These are phyloP conservation scores for Gossypium schwendimanii DNA, from an alignment of 441 rosid genomes.

Conservation along the genomic window DNA sequence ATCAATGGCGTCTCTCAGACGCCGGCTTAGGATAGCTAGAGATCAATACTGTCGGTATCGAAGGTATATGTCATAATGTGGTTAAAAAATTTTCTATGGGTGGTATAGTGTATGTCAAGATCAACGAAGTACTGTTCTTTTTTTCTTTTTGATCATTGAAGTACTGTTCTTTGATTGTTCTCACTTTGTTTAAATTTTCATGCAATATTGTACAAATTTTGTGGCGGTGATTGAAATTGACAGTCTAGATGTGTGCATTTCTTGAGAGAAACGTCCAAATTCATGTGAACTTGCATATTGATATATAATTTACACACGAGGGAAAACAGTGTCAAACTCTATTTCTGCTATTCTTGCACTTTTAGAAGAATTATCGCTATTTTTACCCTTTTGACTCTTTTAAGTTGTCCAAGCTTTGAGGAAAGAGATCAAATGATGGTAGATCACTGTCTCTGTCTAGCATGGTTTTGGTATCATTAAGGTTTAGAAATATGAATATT, in stretches of 20 bases:
- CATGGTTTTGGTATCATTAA: background rate
- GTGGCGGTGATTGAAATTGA: background rate
- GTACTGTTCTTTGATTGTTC: background rate
- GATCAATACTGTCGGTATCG: conserved; percentile 66
- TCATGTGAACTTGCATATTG: background rate
- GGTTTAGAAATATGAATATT: conserved; percentile 2
- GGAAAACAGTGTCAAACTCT: background rate
- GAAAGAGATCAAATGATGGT: background rate
- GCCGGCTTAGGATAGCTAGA: conserved; percentile 69
- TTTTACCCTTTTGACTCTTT: background rate
- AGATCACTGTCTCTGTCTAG: background rate
- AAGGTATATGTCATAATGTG: conserved; percentile 37
- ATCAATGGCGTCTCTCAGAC: conserved; percentile 76
- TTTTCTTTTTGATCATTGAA: background rate
- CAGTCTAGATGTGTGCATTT: background rate
- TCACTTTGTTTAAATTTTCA: background rate
- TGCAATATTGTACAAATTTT: conserved; percentile 1
- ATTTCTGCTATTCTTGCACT: background rate
- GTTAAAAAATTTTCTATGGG: background rate
- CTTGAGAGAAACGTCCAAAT: background rate
- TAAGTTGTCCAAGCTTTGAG: background rate
- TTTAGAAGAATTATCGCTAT: background rate
- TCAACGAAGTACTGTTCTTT: background rate
- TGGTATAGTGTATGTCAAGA: background rate
- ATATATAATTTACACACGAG: background rate